phyloP scores from a whole-genome alignment of 345 rosid genomes.

The Rhizophora apiculata region DNA sequence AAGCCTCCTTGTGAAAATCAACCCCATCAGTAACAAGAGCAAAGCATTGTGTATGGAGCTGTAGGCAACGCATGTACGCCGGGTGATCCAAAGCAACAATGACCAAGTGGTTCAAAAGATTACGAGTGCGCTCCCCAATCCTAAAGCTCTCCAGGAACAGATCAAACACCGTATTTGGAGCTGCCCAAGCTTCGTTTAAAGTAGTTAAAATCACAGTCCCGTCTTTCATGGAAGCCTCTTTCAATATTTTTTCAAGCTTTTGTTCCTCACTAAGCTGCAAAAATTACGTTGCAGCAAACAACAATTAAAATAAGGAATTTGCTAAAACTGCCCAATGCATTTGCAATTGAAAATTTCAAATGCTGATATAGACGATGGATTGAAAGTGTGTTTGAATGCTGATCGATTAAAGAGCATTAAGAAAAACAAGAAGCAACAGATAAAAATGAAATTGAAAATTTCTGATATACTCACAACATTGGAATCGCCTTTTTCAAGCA shows the following conservation, averaged over 20 bases:
- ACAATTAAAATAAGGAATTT: too few relatives aligned
- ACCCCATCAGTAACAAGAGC: conserved; percentile 60
- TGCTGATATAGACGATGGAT: too few relatives aligned
- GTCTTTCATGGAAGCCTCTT: conserved; percentile 53
- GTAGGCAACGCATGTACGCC: conserved; percentile 58
- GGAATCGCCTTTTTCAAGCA: neutral
- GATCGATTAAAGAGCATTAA: too few relatives aligned
- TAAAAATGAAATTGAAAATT: too few relatives aligned
- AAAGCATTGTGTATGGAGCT: conserved; percentile 62
- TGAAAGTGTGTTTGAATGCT: too few relatives aligned
- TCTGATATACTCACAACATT: conserved; percentile 11
- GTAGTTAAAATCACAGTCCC: conserved; percentile 74
- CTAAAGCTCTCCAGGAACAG: conserved; percentile 77
- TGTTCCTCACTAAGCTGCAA: conserved; percentile 27
- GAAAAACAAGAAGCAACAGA: too few relatives aligned
- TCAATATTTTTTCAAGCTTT: conserved; percentile 55
- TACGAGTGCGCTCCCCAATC: conserved; percentile 52
- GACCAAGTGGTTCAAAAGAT: conserved; percentile 68
- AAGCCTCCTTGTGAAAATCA: conserved; percentile 73
- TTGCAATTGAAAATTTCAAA: too few relatives aligned
- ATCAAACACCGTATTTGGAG: conserved; percentile 56
- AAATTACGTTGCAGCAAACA: too few relatives aligned
- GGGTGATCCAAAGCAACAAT: conserved; percentile 65
- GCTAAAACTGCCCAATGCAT: too few relatives aligned
- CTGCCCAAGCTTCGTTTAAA: conserved; percentile 83